These are phyloP conservation scores for Pythium guiyangense DNA, from an alignment of 352 stramenopile genomes.

Conservation along the genomic window DNA sequence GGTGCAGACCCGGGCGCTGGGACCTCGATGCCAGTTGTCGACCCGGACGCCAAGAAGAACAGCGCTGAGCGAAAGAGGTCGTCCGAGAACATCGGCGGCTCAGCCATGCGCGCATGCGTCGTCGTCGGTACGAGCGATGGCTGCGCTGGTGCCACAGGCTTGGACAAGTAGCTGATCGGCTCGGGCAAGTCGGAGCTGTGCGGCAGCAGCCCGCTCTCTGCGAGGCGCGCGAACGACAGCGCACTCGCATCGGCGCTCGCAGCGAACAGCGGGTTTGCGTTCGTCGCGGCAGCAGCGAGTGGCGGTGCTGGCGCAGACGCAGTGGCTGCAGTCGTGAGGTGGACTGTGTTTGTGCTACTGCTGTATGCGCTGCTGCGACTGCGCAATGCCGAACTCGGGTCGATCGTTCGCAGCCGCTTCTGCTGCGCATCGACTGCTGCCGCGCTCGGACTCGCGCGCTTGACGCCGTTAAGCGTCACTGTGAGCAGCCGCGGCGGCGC, in stretches of 20 bases:
- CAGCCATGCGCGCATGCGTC: background rate
- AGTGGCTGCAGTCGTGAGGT: background rate
- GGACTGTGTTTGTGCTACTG: background rate
- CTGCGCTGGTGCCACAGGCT: slow-evolving; percentile 3
- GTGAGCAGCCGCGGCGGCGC: slow-evolving; percentile 22
- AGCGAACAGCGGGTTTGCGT: slow-evolving; percentile 52
- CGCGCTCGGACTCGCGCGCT: slow-evolving; percentile 15
- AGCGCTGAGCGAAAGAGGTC: slow-evolving; percentile 56
- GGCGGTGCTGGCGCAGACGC: background rate
- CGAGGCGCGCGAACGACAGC: slow-evolving; percentile 35
- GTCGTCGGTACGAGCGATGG: background rate
- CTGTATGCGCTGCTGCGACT: slow-evolving; percentile 8
- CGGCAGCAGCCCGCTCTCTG: slow-evolving; percentile 33
- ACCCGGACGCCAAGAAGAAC: slow-evolving; percentile 59
- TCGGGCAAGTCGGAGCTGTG: slow-evolving; percentile 56
- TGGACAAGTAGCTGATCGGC: slow-evolving; percentile 56
- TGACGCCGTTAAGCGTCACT: slow-evolving; percentile 37
- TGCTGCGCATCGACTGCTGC: slow-evolving; percentile 6
- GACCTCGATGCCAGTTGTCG: slow-evolving; percentile 34
- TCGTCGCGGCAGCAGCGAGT: background rate
- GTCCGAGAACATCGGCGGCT: slow-evolving; percentile 42
- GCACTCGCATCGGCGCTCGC: slow-evolving; percentile 32
- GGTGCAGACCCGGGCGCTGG: background rate
- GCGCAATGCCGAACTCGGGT: background rate
- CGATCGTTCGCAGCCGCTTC: background rate